Evolutionary conservation across 306 rosid species (phyloP), one percentile per base, ranked within the genome.

Genomic region (Inga oerstediana): DNA sequence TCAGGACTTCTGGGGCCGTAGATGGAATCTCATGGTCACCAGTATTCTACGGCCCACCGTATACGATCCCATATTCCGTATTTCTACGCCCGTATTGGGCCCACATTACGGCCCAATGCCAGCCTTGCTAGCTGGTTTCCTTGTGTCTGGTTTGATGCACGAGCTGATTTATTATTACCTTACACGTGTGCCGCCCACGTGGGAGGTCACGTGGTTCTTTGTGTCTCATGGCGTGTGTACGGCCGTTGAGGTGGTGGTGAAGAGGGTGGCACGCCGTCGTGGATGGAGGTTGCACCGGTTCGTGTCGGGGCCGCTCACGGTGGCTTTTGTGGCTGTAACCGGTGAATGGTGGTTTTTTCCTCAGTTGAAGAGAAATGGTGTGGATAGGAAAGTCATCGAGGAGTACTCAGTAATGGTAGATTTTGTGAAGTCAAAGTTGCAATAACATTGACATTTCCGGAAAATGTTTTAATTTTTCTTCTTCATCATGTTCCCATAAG

Each of bases 171-270:
- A 84, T 43, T 95, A 88, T 64, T 93, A 91, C 52, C 22, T 90
- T 2, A 32, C 94, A 2, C 92, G 91, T 35, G 93, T 19, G 43
- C 12, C 66, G 66, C 16, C 56, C 59, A 52, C 59, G n/a, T 16
- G 98, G 98, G 98, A 95, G 48, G 98, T 91, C 76, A 90, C 92
- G n/a, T 77, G 84, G 69, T 95, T 93, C 45, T 93, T 92, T 22
- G 77, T 91, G 39, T 59, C 93, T 0, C 98, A 95, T 0, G 98
- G 98, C 1, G 7, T 37, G 4, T 90, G 90, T 77, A 68, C 79
- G 8, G 91, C 67, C 1, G 75, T 51, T 2, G 98, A 95, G 92
- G 82, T 88, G 80, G 89, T 11, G 65, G 90, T 8, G 34, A 95
- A 93, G 86, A 91, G 67, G 79, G 83, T 27, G 10, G 4, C 49